Conservation (phyloP, 2,329 filamentous ascomycete genomes). For the Chaetomiaceae sp. region DNA sequence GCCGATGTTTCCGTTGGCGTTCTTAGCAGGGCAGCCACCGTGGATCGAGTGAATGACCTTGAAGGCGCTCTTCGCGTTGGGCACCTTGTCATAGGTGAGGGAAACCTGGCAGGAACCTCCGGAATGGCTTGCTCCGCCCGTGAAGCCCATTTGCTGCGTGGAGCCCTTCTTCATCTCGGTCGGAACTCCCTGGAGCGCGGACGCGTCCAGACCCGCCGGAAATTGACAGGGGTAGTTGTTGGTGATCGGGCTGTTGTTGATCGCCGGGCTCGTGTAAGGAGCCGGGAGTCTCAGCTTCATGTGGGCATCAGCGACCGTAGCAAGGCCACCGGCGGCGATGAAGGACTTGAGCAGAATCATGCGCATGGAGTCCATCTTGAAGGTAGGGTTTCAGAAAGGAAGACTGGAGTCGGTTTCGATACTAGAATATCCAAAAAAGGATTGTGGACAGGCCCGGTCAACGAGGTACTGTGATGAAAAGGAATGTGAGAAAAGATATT, state of each 20-base stretch:
- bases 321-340: constrained; percentile 51
- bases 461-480: constrained; percentile 25
- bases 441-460: constrained; percentile 26
- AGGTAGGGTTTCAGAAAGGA: constrained; percentile 42
- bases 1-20: constrained; percentile 54
- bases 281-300: constrained; percentile 67
- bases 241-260: constrained; percentile 66
- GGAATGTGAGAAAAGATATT: constrained; percentile 35
- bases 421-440: constrained; percentile 23
- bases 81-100: constrained; percentile 70
- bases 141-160: constrained; percentile 58
- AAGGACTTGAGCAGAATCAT: constrained; percentile 49
- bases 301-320: constrained; percentile 63
- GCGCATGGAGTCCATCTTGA: constrained; percentile 34
- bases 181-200: constrained; percentile 38
- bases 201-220: too few species aligned
- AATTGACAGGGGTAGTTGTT: constrained; percentile 79
- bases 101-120: constrained; percentile 91
- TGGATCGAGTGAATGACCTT: constrained; percentile 87
- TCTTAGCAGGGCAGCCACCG: constrained; percentile 73
- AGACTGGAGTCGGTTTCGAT: constrained; percentile 24
- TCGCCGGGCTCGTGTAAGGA: constrained; percentile 48
- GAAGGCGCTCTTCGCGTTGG: constrained; percentile 65
- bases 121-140: constrained; percentile 73
- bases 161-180: constrained; percentile 64